Evolutionary conservation across 2,329 filamentous ascomycete genomes (phyloP).

Genomic region (Colletotrichum musicola): DNA sequence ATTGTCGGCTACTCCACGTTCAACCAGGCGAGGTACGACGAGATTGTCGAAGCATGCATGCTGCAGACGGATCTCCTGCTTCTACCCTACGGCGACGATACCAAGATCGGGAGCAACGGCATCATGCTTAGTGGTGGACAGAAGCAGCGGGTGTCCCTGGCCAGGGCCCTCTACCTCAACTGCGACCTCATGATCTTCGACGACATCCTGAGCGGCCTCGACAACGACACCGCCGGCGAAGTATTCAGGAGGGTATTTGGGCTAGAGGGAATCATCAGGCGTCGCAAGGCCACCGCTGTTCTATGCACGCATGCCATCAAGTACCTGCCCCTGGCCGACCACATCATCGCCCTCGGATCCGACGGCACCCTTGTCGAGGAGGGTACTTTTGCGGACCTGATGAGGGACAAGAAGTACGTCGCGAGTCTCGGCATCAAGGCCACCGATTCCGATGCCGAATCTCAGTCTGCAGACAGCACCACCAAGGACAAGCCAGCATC

Average conservation of each 20-base stretch:
- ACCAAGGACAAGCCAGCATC: not conserved
- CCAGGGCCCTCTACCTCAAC: slow-evolving; percentile 43
- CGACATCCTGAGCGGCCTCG: slow-evolving; percentile 50
- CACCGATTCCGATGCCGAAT: slow-evolving; percentile 35
- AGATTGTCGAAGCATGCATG: slow-evolving; percentile 41
- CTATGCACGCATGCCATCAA: slow-evolving; percentile 48
- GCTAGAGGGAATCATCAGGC: slow-evolving; percentile 42
- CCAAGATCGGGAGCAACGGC: slow-evolving; percentile 49
- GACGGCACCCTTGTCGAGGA: slow-evolving; percentile 59
- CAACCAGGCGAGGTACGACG: slow-evolving; percentile 40
- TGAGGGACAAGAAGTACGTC: slow-evolving; percentile 48
- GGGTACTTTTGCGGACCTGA: slow-evolving; percentile 49
- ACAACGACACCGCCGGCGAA: slow-evolving; percentile 50
- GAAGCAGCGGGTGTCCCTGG: slow-evolving; percentile 46
- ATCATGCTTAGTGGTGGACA: slow-evolving; percentile 52
- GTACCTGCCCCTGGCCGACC: slow-evolving; percentile 54
- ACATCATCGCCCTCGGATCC: slow-evolving; percentile 59
- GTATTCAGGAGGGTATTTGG: slow-evolving; percentile 52
- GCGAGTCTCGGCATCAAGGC: slow-evolving; percentile 45
- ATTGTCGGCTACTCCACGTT: slow-evolving; percentile 41
- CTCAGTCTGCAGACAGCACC: not conserved
- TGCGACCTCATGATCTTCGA: slow-evolving; percentile 47
- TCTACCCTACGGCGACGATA: slow-evolving; percentile 48
- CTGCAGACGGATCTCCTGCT: slow-evolving; percentile 38
- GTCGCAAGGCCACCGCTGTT: slow-evolving; percentile 27